Evolutionary conservation across 805 yeast genomes (phyloP), one percentile per base, ranked within the genome.

Genomic region (Monosporozyma siamensis): DNA sequence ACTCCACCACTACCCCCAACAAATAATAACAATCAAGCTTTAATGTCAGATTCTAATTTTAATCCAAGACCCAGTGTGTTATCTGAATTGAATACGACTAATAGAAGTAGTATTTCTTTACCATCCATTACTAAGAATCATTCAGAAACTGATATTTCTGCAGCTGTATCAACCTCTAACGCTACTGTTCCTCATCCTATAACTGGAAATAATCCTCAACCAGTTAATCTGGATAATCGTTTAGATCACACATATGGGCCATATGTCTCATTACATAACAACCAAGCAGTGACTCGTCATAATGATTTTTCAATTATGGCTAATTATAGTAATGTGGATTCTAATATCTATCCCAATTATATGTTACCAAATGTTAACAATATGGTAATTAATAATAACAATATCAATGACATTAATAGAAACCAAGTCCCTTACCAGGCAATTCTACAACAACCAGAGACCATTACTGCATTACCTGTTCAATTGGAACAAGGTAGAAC

Each of bases 401-500:
- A 5, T 14, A 22, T n/a, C 6, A 18, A 15, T 9, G n/a, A 3
- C 25, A 34, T 7, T n/a, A 6, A 5, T 23, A 3, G 24, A 4
- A 35, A 7, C 3, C 23, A 22, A 18, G 17, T 20, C 10, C 34
- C 34, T 4, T 32, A 32, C 18, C 14, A 18, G 9, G 32, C 24
- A 15, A 37, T 26, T 26, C 24, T 39, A 7, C 34, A 39, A 3
- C 42, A 27, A 12, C 40, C 43, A 23, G 39, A 26, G 21, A 12
- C 31, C 21, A 41, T 46, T n/a, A 22, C 38, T 2, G 47, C 41
- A n/a, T 25, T 36, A 15, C 40, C 44, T 9, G 23, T 41, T 4
- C 34, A 37, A 22, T 18, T 41, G 6, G 30, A 39, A 15, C 24
- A 12, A 21, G 40, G 17, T 8, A 36, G 23, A 17, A 25, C n/a